Evolutionary conservation across 257 asterid genomes (phyloP).

Genomic region (Fraxinus excelsior): DNA sequence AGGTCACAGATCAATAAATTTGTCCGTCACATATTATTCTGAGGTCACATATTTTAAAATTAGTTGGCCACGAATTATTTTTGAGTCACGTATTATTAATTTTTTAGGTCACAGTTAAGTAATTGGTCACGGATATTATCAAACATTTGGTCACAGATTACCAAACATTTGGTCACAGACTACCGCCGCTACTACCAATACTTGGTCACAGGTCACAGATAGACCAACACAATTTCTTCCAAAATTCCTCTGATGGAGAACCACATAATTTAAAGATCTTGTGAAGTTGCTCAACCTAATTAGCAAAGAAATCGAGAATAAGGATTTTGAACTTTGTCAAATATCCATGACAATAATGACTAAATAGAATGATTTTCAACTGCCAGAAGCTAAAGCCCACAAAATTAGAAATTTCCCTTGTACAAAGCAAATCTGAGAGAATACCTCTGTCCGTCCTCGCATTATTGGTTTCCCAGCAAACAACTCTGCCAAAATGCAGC

Average conservation of each 20-base stretch:
- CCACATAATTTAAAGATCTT: conserved; percentile 89
- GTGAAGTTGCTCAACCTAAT: conserved; percentile 92
- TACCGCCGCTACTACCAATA: no score
- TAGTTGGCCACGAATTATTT: no score
- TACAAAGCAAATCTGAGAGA: conserved; percentile 18
- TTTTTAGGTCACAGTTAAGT: no score
- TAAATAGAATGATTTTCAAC: neutral
- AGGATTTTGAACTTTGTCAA: conserved; percentile 9
- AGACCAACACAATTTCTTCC: no score
- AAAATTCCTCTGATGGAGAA: conserved; percentile 83
- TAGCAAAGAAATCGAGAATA: neutral
- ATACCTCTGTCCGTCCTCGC: conserved; percentile 95
- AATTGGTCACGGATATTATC: no score
- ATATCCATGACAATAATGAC: neutral
- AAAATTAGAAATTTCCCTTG: neutral
- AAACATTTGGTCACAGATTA: no score
- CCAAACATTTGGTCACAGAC: no score
- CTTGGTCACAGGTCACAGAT: no score
- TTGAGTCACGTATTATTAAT: no score
- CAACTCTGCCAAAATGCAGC: conserved; percentile 89
- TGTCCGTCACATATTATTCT: no score
- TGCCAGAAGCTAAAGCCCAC: neutral
- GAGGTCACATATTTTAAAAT: no score
- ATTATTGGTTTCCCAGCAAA: conserved; percentile 83
- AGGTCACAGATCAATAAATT: no score